phyloP scores from a whole-genome alignment of 352 stramenopile genomes.

The Blastocystis hominis region DNA sequence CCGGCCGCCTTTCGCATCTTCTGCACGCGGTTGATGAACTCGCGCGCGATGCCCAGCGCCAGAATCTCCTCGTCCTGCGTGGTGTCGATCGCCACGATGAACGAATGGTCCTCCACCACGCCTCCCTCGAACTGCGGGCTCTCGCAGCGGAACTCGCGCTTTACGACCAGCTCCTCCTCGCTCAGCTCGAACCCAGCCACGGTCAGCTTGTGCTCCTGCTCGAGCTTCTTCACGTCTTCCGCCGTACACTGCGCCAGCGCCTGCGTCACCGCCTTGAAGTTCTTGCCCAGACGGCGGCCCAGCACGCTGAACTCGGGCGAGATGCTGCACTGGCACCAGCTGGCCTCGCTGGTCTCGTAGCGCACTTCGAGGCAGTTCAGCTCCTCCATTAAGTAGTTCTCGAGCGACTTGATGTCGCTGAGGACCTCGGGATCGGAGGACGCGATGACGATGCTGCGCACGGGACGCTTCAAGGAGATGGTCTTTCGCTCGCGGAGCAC shows the following conservation, averaged over 20 bases:
- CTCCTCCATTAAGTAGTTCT: conserved; percentile 89
- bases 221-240: conserved; percentile 64
- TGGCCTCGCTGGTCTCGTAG: conserved; percentile 76
- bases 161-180: conserved; percentile 82
- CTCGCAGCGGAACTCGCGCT: conserved; percentile 83
- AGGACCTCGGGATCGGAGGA: conserved; percentile 71
- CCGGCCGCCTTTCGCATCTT: conserved; percentile 91
- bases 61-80: conserved; percentile 86
- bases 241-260: conserved; percentile 62
- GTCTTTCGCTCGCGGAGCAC: conserved; percentile 87
- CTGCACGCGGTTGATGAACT: conserved; percentile 93
- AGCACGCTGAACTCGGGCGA: conserved; percentile 83
- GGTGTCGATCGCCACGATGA: conserved; percentile 87
- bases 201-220: conserved; percentile 54
- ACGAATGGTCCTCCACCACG: conserved; percentile 70
- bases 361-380: conserved; percentile 82
- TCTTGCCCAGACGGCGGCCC: conserved; percentile 89
- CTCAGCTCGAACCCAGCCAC: conserved; percentile 69
- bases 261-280: conserved; percentile 80
- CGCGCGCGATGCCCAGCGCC: conserved; percentile 79
- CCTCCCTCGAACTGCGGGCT: conserved; percentile 74
- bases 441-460: conserved; percentile 89
- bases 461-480: conserved; percentile 89
- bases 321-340: conserved; percentile 82
- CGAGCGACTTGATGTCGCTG: conserved; percentile 70